Percentiles rank a stretch among this genome's conserved stretches.
These are phyloP conservation scores for Ogataea nitratoaversa DNA, from an alignment of 805 yeast genomes.

Conservation along the genomic window DNA sequence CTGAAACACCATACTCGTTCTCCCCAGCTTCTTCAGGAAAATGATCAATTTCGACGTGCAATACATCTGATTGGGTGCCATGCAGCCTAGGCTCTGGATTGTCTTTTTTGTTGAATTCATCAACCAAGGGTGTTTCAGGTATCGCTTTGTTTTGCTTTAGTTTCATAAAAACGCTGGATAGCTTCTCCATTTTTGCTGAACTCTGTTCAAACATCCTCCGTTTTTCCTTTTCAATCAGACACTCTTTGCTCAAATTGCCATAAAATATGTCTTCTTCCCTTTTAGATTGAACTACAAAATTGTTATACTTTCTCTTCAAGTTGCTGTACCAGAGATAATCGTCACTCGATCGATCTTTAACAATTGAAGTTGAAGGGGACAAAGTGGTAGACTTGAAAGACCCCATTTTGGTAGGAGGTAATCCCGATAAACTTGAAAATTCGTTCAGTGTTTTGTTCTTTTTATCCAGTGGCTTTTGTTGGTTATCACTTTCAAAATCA, in stretches of 20 bases:
- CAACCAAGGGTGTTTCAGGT: background rate
- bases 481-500: background rate
- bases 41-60: background rate
- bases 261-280: conserved; percentile 35
- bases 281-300: conserved; percentile 28
- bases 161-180: conserved; percentile 10
- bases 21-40: conserved; percentile 12
- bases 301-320: conserved; percentile 31
- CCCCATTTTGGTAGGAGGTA: background rate
- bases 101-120: conserved; percentile 14
- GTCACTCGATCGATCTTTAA: conserved; percentile 5
- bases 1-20: conserved; percentile 2
- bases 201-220: conserved; percentile 12
- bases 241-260: conserved; percentile 32
- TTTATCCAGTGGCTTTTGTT: background rate
- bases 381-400: background rate
- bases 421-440: background rate
- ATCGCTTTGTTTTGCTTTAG: conserved; percentile 8
- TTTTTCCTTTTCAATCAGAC: conserved; percentile 18
- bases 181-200: conserved; percentile 19
- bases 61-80: conserved; percentile 1
- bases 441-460: background rate
- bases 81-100: conserved; percentile 15
- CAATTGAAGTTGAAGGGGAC: background rate
- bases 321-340: conserved; percentile 32